Percentiles rank a stretch among this genome's conserved stretches.
These are phyloP conservation scores for Physcomitrellopsis africana DNA, from an alignment of 225 moss, liverwort and hornwort species.

Conservation along the genomic window DNA sequence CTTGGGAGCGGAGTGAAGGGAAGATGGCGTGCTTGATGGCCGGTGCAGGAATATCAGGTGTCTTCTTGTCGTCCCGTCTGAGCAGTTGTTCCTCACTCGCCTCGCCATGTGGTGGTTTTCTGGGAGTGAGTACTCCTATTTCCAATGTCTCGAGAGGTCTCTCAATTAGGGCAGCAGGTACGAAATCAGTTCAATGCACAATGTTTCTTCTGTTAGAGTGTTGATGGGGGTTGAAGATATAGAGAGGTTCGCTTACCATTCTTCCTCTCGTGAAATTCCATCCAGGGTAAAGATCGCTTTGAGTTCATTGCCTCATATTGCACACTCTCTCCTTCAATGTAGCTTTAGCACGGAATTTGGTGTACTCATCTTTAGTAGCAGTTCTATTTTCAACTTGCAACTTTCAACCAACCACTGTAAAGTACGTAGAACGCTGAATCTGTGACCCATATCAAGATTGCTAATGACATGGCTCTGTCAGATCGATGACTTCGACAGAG, in stretches of 20 bases:
- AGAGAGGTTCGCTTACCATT: no score
- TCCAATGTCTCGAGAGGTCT: no score
- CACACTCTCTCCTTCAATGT: neutral
- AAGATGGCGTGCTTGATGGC: constrained; percentile 52
- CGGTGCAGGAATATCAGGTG: constrained; percentile 35
- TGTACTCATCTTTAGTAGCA: neutral
- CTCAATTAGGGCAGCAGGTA: constrained; percentile 50
- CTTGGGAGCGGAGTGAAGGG: neutral
- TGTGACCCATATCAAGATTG: neutral
- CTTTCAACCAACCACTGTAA: neutral
- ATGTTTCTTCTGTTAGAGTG: neutral
- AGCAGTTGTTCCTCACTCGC: constrained; percentile 42
- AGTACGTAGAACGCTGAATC: neutral
- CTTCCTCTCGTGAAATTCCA: neutral
- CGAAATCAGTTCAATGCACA: constrained; percentile 2
- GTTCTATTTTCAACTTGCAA: neutral
- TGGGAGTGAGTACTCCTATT: no score
- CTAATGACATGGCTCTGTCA: neutral
- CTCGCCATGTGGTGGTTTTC: constrained; percentile 29
- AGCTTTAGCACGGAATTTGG: constrained; percentile 12
- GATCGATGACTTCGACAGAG: neutral
- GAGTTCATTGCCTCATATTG: no score
- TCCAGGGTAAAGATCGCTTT: neutral
- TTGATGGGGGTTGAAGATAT: neutral
- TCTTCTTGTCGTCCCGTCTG: constrained; percentile 31